These are phyloP conservation scores for Heritiera littoralis DNA, from an alignment of 345 rosid genomes.

Conservation along the genomic window DNA sequence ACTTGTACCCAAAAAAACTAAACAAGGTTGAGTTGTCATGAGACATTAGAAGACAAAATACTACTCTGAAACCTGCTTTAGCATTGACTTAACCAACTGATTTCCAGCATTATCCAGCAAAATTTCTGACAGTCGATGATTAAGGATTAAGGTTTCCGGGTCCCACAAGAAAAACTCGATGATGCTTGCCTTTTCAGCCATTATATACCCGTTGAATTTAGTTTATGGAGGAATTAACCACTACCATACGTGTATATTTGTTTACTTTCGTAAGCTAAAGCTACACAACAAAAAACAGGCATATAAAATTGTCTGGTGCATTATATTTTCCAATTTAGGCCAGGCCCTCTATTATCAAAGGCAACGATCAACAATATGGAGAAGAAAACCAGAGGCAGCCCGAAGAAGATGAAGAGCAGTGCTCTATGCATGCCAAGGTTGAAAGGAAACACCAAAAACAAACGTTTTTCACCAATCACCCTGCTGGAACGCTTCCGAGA, in stretches of 20 bases:
- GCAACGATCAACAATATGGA: slow-evolving; percentile 20
- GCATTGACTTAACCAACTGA: slow-evolving; percentile 14
- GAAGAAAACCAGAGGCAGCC: slow-evolving; percentile 22
- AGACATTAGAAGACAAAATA: no score
- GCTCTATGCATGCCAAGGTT: slow-evolving; percentile 57
- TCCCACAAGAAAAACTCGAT: neutral
- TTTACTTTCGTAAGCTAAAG: slow-evolving; percentile 4
- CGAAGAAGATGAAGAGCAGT: slow-evolving; percentile 27
- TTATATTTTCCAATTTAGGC: slow-evolving; percentile 1
- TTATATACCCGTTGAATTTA: neutral
- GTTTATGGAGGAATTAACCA: neutral
- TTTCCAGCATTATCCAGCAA: slow-evolving; percentile 23
- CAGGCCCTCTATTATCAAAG: neutral
- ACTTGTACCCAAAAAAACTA: no score
- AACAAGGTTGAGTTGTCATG: slow-evolving; percentile 20
- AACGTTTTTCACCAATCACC: slow-evolving; percentile 42
- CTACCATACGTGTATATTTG: neutral
- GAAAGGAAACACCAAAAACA: slow-evolving; percentile 25
- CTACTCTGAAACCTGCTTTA: neutral
- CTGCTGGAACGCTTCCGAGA: slow-evolving; percentile 59
- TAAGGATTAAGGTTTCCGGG: neutral
- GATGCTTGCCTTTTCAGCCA: neutral
- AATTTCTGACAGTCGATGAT: slow-evolving; percentile 20
- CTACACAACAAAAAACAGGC: slow-evolving; percentile 9
- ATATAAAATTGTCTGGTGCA: slow-evolving; percentile 8